Percentiles rank a stretch among this genome's conserved stretches.
phyloP scores from a whole-genome alignment of 2,329 filamentous ascomycete genomes.

The Cercospora beticola region DNA sequence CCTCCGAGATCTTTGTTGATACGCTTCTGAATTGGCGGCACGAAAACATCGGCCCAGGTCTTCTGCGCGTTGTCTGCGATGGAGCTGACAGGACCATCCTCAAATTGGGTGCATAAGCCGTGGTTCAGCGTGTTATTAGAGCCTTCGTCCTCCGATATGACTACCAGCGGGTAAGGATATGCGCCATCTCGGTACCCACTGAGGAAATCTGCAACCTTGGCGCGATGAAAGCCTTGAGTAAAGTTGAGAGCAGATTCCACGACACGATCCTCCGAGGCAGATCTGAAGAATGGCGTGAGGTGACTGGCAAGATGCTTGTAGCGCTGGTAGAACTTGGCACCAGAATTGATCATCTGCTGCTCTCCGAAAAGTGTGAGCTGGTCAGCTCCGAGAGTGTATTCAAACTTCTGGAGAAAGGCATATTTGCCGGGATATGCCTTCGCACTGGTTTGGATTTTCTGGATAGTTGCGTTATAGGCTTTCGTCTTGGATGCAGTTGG shows the following conservation, averaged over 20 bases:
- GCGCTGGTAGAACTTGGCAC: conserved; percentile 70
- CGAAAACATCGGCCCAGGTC: conserved; percentile 63
- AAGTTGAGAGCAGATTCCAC: conserved; percentile 74
- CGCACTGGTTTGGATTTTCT: conserved; percentile 61
- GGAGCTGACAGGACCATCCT: conserved; percentile 55
- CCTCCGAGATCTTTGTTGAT: conserved; percentile 69
- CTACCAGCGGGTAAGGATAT: conserved; percentile 58
- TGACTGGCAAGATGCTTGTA: conserved; percentile 64
- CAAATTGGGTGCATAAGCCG: conserved; percentile 68
- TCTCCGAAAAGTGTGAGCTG: conserved; percentile 68
- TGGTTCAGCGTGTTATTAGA: conserved; percentile 83
- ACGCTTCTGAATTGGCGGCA: conserved; percentile 64
- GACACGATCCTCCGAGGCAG: conserved; percentile 68
- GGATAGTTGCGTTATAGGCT: conserved; percentile 63
- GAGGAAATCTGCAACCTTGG: conserved; percentile 47
- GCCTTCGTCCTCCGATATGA: conserved; percentile 65
- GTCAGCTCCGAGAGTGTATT: conserved; percentile 69
- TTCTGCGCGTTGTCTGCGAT: conserved; percentile 54
- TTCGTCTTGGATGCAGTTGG: conserved; percentile 69
- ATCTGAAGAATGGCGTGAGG: conserved; percentile 68
- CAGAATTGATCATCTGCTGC: conserved; percentile 71
- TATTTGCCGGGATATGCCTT: conserved; percentile 61
- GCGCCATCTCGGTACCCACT: conserved; percentile 42
- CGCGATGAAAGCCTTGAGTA: conserved; percentile 68
- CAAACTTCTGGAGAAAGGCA: conserved; percentile 69